These are phyloP conservation scores for Botrytis aclada DNA, from an alignment of 2,329 filamentous ascomycete species.

Conservation along the genomic window DNA sequence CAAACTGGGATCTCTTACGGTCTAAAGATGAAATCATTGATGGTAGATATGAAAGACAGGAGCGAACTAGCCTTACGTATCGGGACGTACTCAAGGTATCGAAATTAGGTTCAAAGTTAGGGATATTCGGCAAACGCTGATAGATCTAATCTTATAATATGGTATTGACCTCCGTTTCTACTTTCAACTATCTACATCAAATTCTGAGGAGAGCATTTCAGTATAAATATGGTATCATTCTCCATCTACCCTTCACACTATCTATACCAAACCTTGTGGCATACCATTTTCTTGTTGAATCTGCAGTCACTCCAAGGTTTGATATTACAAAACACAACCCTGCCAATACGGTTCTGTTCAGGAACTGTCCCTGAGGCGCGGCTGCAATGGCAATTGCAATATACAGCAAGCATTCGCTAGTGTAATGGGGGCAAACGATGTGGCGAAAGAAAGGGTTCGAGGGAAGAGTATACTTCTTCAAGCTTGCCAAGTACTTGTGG, in stretches of 20 bases:
- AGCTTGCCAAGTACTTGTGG: conserved; percentile 64
- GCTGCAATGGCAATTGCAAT: conserved; percentile 69
- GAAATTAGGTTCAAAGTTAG: conserved; percentile 65
- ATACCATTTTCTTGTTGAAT: conserved; percentile 78
- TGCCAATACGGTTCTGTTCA: conserved; percentile 72
- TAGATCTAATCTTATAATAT: background rate
- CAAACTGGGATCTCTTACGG: conserved; percentile 69
- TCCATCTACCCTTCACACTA: conserved; percentile 62
- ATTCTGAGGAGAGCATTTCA: conserved; percentile 35
- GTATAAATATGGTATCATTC: conserved; percentile 71
- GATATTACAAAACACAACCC: conserved; percentile 69
- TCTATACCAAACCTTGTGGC: conserved; percentile 67
- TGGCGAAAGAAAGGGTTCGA: conserved; percentile 66
- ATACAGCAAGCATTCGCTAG: conserved; percentile 83
- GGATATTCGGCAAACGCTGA: conserved; percentile 39
- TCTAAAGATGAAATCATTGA: conserved; percentile 45
- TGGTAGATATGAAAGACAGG: conserved; percentile 56
- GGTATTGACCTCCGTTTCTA: background rate
- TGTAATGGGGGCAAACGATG: conserved; percentile 86
- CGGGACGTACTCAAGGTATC: conserved; percentile 83
- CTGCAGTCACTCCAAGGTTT: conserved; percentile 80
- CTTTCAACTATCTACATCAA: background rate
- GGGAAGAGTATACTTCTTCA: conserved; percentile 83
- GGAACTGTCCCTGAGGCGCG: conserved; percentile 61
- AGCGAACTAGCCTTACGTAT: conserved; percentile 72